Base-by-base conservation (phyloP, 139 green algal genomes). In the Tetradesmus lagerheimii region DNA sequence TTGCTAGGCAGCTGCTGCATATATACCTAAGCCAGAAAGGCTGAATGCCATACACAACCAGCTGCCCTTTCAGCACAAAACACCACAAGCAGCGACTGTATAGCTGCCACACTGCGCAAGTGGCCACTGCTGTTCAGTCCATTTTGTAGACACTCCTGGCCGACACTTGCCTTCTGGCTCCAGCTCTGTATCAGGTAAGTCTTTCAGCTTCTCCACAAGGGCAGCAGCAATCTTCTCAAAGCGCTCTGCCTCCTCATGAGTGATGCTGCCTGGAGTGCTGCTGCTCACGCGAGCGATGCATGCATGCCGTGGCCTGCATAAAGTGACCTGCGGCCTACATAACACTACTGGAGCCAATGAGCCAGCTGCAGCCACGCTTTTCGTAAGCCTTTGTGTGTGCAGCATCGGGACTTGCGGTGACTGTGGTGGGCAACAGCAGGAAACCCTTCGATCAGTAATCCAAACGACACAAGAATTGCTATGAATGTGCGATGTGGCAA, bases 141-240 rank as follows among this genome's bases (percentile, higher is more conserved):
- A 71, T 0, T 31, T 31, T 71, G 25, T 71, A 71, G 57, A 23
- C 57, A 71, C 23, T 18, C 4, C 11, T 9, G 57, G 27, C 37
- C 14, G 67, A 41, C 25, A 71, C 37, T 12, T 38, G 27, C n/a
- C 81, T 50, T 38, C 74, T 6, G 35, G 80, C 23, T 88, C 89
- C 53, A 79, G 37, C 31, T 75, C 78, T 34, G n/a, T 35, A 45
- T 92, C 92, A n/a, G 89, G 86, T 14, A 94, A 47, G 38, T 89
- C 31, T 23, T 62, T 67, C 3, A 92, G 31, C 80, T 89, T 93
- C 27, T 90, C 90, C 20, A 94, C 89, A 8, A 94, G 64, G 0
- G 92, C 89, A 31, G 90, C 90, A 15, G 92, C 92, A 53, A 94
- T 93, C 23, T 88, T 83, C 39, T 94, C 90, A 78, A 94, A 94